These are phyloP conservation scores for Talaromyces sp. DNA, from an alignment of 2,329 filamentous ascomycete species.

Conservation along the genomic window DNA sequence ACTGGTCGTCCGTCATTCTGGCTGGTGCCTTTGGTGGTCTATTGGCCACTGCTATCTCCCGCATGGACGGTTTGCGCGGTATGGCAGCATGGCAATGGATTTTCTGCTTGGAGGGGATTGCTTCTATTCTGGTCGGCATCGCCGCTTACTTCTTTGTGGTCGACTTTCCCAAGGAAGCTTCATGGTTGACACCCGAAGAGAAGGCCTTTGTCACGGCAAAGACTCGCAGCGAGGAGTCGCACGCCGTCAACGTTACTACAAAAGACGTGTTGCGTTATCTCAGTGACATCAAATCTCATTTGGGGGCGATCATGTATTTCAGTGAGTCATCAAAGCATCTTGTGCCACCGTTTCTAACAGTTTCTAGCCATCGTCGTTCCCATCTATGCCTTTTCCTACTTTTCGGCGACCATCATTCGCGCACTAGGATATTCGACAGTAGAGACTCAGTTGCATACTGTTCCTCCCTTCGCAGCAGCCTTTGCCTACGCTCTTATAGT, in stretches of 20 bases:
- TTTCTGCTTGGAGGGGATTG: conserved; percentile 28
- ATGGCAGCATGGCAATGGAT: conserved; percentile 28
- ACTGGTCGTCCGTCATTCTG: conserved; percentile 21
- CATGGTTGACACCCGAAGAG: conserved; percentile 23
- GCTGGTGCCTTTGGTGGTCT: conserved; percentile 27
- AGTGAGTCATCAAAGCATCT: not conserved
- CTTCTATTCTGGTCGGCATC: conserved; percentile 23
- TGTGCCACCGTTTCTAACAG: conserved; percentile 2
- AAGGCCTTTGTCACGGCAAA: conserved; percentile 18
- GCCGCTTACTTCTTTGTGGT: conserved; percentile 19
- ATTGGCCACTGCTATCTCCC: conserved; percentile 24
- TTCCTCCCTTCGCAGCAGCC: conserved; percentile 23
- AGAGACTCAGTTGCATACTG: conserved; percentile 24
- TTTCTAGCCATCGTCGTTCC: conserved; percentile 20
- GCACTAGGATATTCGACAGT: conserved; percentile 20
- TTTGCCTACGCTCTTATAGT: conserved; percentile 18
- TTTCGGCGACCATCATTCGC: conserved; percentile 24
- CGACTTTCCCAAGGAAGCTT: conserved; percentile 22
- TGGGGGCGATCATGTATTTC: conserved; percentile 14
- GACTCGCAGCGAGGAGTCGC: conserved; percentile 14
- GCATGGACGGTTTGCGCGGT: conserved; percentile 25
- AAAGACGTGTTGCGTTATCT: conserved; percentile 8
- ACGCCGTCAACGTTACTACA: not conserved
- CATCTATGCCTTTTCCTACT: conserved; percentile 23
- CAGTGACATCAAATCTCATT: conserved; percentile 6